These are phyloP conservation scores for Isoetes taiwanensis DNA, from an alignment of 75 land plant genomes.

Conservation along the genomic window DNA sequence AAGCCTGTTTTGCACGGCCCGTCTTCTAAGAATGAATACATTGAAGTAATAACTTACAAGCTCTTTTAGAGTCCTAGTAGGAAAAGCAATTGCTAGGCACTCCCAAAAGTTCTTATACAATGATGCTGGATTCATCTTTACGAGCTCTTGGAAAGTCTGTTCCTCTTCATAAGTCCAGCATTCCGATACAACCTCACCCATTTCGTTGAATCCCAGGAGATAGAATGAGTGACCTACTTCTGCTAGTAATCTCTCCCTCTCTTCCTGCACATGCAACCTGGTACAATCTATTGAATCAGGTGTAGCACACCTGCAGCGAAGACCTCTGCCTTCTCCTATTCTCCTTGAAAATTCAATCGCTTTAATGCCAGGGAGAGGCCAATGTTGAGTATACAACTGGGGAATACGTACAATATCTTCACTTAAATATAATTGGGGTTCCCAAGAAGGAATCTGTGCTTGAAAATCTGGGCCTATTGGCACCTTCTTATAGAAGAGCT, in stretches of 20 bases:
- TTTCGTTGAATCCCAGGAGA: slow-evolving; percentile 40
- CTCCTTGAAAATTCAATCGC: neutral
- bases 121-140: slow-evolving; percentile 43
- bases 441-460: slow-evolving; percentile 40
- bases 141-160: slow-evolving; percentile 33
- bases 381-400: slow-evolving; percentile 19
- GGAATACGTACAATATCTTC: slow-evolving; percentile 11
- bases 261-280: slow-evolving; percentile 41
- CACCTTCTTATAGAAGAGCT: slow-evolving; percentile 33
- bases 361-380: slow-evolving; percentile 23
- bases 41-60: slow-evolving; percentile 76
- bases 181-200: slow-evolving; percentile 52
- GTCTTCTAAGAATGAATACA: slow-evolving; percentile 57
- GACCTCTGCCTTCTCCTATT: slow-evolving; percentile 14
- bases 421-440: neutral
- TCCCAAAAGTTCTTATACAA: slow-evolving; percentile 51
- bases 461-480: slow-evolving; percentile 53
- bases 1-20: slow-evolving; percentile 58
- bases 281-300: slow-evolving; percentile 44
- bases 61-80: slow-evolving; percentile 29
- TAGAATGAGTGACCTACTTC: slow-evolving; percentile 31
- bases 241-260: slow-evolving; percentile 31
- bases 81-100: slow-evolving; percentile 31
- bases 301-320: slow-evolving; percentile 25
- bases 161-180: slow-evolving; percentile 56